Conservation (phyloP, 2,329 filamentous ascomycete species). For the Pseudocercospora fijiensis region DNA sequence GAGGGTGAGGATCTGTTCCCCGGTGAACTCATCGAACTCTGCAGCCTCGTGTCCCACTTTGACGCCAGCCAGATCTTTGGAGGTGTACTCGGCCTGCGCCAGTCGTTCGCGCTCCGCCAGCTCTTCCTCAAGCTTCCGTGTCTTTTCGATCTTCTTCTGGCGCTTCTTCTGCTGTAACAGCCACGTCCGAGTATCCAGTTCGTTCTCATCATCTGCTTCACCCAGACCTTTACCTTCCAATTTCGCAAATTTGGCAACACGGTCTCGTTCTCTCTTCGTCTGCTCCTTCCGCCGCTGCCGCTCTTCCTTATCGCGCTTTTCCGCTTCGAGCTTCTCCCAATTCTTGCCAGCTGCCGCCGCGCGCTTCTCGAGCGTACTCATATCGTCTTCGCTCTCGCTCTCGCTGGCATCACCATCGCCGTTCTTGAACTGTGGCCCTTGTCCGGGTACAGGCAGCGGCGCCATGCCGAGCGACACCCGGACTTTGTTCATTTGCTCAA, state of each 20-base stretch:
- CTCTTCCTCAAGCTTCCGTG: constrained; percentile 70
- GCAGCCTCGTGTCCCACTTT: constrained; percentile 86
- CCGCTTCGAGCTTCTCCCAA: constrained; percentile 67
- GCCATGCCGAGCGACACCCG: constrained; percentile 86
- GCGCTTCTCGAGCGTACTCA: constrained; percentile 80
- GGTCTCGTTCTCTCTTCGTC: constrained; percentile 83
- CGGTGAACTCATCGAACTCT: constrained; percentile 69
- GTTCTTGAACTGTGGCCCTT: constrained; percentile 58
- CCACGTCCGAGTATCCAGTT: constrained; percentile 79
- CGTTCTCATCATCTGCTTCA: constrained; percentile 65
- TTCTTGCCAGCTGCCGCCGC: constrained; percentile 73
- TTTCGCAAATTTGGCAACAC: constrained; percentile 70
- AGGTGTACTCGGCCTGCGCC: constrained; percentile 72
- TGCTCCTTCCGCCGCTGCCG: constrained; percentile 79
- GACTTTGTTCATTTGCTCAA: constrained; percentile 92
- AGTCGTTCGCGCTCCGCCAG: constrained; percentile 68
- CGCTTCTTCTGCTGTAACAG: constrained; percentile 86
- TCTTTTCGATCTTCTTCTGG: constrained; percentile 81
- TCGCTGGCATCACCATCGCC: constrained; percentile 41
- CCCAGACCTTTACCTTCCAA: constrained; percentile 82
- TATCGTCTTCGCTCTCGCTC: constrained; percentile 57
- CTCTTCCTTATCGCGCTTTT: constrained; percentile 68
- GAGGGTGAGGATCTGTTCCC: constrained; percentile 89
- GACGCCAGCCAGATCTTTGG: constrained; percentile 82
- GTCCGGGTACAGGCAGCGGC: constrained; percentile 79